Evolutionary conservation across 2,329 filamentous ascomycete species (phyloP).

Genomic region (Falciphora oryzae): DNA sequence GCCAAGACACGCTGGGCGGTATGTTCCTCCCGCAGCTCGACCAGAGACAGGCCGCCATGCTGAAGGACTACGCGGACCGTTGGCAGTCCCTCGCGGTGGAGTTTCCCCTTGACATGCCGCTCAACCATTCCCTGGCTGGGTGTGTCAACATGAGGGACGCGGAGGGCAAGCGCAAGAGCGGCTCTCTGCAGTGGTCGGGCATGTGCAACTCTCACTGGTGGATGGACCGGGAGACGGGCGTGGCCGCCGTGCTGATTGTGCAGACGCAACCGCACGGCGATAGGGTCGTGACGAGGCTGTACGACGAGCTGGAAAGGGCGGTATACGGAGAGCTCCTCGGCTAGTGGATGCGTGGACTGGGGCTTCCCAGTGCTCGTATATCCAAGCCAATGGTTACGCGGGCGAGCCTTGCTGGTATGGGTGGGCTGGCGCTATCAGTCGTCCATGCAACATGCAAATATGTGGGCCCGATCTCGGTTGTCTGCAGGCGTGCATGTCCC

Average conservation of each 20-base stretch:
- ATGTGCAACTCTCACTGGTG: slow-evolving; percentile 36
- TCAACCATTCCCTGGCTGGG: slow-evolving; percentile 34
- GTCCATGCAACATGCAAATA: too few species aligned
- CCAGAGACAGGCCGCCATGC: slow-evolving; percentile 21
- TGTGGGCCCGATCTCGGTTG: too few species aligned
- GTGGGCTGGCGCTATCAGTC: too few species aligned
- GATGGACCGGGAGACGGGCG: slow-evolving; percentile 28
- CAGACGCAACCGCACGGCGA: slow-evolving; percentile 15
- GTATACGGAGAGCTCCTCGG: neutral
- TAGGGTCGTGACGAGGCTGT: neutral
- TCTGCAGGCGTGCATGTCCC: too few species aligned
- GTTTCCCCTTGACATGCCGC: slow-evolving; percentile 24
- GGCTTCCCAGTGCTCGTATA: too few species aligned
- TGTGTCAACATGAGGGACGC: slow-evolving; percentile 33
- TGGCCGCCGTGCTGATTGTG: slow-evolving; percentile 34
- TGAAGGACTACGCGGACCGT: slow-evolving; percentile 16
- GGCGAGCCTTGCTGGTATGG: too few species aligned
- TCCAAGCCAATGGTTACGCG: too few species aligned
- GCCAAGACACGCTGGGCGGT: slow-evolving; percentile 46
- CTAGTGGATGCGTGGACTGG: too few species aligned
- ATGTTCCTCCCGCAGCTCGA: slow-evolving; percentile 49
- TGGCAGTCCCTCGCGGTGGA: slow-evolving; percentile 29
- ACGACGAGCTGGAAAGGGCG: slow-evolving; percentile 2
- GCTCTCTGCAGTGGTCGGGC: slow-evolving; percentile 39
- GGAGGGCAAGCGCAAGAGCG: slow-evolving; percentile 33